These are phyloP conservation scores for Sporothrix variecibatus DNA, from an alignment of 2,329 filamentous ascomycete genomes.

Conservation along the genomic window DNA sequence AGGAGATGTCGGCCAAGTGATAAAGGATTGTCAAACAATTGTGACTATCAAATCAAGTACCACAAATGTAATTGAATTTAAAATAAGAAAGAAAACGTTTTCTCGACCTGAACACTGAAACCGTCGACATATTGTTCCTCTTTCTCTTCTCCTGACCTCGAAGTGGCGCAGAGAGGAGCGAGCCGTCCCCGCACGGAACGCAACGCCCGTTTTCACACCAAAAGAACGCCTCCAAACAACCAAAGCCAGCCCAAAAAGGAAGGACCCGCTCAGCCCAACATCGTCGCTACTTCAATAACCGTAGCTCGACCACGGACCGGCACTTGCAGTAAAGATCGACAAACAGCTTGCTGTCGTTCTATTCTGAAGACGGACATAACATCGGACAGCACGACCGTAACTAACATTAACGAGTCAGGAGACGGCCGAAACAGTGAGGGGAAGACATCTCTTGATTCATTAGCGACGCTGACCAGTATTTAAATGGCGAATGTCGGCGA, in stretches of 20 bases:
- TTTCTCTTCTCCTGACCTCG: not conserved
- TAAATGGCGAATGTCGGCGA: too few species aligned
- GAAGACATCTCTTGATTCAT: not conserved
- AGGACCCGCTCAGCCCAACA: not conserved
- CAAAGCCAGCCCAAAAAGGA: not conserved
- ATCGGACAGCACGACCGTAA: not conserved
- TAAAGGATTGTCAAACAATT: too few species aligned
- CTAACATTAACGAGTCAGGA: not conserved
- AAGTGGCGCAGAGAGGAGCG: not conserved
- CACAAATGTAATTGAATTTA: too few species aligned
- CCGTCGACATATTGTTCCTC: too few species aligned
- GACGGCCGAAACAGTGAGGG: not conserved
- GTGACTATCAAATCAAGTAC: too few species aligned
- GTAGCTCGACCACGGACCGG: not conserved
- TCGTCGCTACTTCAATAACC: constrained; percentile 5
- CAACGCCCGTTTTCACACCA: not conserved
- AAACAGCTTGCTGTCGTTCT: not conserved
- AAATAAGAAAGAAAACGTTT: too few species aligned
- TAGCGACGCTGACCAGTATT: not conserved
- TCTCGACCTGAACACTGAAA: too few species aligned
- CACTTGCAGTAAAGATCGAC: not conserved
- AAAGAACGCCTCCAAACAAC: not conserved
- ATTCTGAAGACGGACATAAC: not conserved
- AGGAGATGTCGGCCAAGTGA: too few species aligned
- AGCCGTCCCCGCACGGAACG: not conserved